A percentile compares a stretch with the other conserved stretches of the same genome.
Evolutionary conservation across 2,329 filamentous ascomycete species (phyloP).

Genomic region (Leptographium procerum): DNA sequence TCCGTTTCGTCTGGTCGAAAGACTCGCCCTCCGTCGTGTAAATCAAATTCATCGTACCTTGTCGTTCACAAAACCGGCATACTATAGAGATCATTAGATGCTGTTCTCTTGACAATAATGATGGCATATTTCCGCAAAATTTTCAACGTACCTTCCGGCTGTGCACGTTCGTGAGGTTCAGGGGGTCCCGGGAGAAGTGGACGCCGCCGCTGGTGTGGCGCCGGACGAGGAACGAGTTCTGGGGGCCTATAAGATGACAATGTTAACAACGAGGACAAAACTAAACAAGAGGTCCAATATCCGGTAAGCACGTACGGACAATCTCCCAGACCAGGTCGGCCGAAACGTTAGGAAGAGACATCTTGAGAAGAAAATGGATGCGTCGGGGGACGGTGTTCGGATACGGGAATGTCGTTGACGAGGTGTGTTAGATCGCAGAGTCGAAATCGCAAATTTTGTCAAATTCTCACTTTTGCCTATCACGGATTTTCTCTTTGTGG

Average conservation of each 20-base stretch:
- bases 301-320: constrained; percentile 59
- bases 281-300: not conserved
- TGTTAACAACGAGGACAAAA: not conserved
- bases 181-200: constrained; percentile 86
- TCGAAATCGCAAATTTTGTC: constrained; percentile 7
- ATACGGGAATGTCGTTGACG: not conserved
- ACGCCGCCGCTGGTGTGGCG: constrained; percentile 66
- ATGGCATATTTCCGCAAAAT: not conserved
- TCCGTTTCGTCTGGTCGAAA: not conserved
- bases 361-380: constrained; percentile 28
- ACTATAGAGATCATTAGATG: constrained; percentile 34
- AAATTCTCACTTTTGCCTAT: not conserved
- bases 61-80: constrained; percentile 86
- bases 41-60: constrained; percentile 51
- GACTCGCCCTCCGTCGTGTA: not conserved
- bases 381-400: not conserved
- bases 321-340: constrained; percentile 90
- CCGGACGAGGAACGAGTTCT: constrained; percentile 91
- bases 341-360: constrained; percentile 59
- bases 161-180: constrained; percentile 89
- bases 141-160: constrained; percentile 61
- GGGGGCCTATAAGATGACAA: constrained; percentile 48
- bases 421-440: not conserved
- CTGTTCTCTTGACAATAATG: not conserved
- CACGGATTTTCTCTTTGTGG: constrained; percentile 25